Evolutionary conservation across 1,284 basidiomycete species (phyloP), one percentile per base, ranked within the genome.

Genomic region (Cryptococcus neoformans): DNA sequence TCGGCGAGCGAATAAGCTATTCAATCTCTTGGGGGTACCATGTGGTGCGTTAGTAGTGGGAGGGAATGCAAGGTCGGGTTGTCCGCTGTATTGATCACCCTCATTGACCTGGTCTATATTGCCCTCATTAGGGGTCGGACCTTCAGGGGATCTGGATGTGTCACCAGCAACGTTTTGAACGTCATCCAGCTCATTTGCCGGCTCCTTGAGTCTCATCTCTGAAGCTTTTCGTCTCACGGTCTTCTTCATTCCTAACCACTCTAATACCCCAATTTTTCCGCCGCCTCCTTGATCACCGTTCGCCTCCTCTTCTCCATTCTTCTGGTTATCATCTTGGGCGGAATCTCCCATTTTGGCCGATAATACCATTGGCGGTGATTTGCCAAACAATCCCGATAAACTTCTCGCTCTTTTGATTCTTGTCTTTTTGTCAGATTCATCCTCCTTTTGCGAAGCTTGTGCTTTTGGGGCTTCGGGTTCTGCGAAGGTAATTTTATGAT

Each of bases 241-340:
- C 58, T 72, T 75, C 17, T 55, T 62, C 9, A 76, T 65, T 1
- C 72, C 71, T 0, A 76, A 63, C 74, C 74, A 76, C 51, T 68
- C 71, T 36, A 74, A 53, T 36, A 73, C 67, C 14, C 69, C 63
- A 8, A 47, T 5, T 7, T 57, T 47, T 0, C 62, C 41, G 36
- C 60, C 63, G 10, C 54, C 57, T 6, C 41, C 36, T n/a, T 53
- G 53, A 37, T 47, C 51, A 42, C 40, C 51, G 16, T 57, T 55
- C 2, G 40, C 46, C 7, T 6, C 39, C 3, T 57, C 46, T 9
- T 16, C 46, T 28, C 34, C 40, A 11, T 41, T 11, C 16, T 11
- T 11, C 46, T 16, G 46, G 17, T 21, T 6, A 14, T 41, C 16
- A 28, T 10, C 8, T 44, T 34, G 7, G 17, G 8, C 46, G 46